phyloP scores from a whole-genome alignment of 2,329 filamentous ascomycete species.

The Cercospora sojina region DNA sequence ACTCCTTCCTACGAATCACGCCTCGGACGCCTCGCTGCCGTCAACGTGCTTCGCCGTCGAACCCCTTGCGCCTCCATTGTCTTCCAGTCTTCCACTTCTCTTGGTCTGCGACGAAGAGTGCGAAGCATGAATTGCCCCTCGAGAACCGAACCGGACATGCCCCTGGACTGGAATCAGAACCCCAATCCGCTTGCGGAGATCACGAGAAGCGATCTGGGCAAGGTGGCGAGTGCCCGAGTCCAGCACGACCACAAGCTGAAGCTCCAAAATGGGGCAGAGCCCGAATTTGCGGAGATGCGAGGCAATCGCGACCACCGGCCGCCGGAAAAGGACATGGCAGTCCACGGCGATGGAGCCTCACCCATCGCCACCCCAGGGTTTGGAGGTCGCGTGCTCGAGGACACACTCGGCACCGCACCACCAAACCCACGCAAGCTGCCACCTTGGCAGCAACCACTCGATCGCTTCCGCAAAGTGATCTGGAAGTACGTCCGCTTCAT shows the following conservation, averaged over 20 bases:
- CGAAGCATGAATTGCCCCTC: conserved; percentile 65
- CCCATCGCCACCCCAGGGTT: conserved; percentile 27
- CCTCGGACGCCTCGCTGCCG: not conserved
- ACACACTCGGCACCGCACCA: conserved; percentile 24
- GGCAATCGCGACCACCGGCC: conserved; percentile 19
- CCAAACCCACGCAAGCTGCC: conserved; percentile 25
- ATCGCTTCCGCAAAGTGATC: conserved; percentile 21
- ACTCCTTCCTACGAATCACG: not conserved
- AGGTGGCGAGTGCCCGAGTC: conserved; percentile 58
- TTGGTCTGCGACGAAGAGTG: conserved; percentile 1
- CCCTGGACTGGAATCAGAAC: conserved; percentile 61
- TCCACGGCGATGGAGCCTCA: conserved; percentile 21
- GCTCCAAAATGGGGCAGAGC: conserved; percentile 33
- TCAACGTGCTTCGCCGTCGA: not conserved
- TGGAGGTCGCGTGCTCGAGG: conserved; percentile 29
- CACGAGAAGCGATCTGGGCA: conserved; percentile 62
- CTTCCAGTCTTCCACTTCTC: not conserved
- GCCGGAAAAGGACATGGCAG: conserved; percentile 1
- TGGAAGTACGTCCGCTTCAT: conserved; percentile 57
- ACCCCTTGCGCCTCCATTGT: not conserved
- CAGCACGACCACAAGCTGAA: conserved; percentile 47
- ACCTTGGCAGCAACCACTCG: conserved; percentile 24
- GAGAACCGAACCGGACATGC: conserved; percentile 55
- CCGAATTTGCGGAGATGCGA: conserved; percentile 25
- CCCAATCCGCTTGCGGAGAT: conserved; percentile 58